Base-by-base conservation (phyloP, 139 green algal species). In the Chlamydomonas applanata region DNA sequence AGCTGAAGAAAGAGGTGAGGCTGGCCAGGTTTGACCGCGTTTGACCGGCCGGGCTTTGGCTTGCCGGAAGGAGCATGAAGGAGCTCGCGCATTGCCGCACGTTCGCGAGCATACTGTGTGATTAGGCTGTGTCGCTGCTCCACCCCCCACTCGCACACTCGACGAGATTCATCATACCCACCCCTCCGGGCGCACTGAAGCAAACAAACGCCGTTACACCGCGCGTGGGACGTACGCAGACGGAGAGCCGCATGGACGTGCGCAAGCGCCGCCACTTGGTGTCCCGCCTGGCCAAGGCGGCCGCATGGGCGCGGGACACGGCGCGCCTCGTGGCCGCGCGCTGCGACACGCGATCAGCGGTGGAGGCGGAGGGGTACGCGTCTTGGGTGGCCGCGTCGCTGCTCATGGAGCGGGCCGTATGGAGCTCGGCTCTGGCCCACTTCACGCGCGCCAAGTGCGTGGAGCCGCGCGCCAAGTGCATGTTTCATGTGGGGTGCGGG, bases 281-380 rank as follows among this genome's bases (percentile, higher is more conserved):
- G 25, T 65, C 80, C 1, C 81, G 90, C 33, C 75, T 97, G 24
- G 46, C 60, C 68, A 97, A 97, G 79, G 94, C 61, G 1, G 30
- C 53, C 35, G 33, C 25, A 2, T 76, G 59, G 25, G 59, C 57
- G 5, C n/a, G 46, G 2, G 57, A 70, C 9, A 56, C 63, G 73
- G 69, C 63, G 1, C 76, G 61, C 29, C 53, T 73, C 7, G 52
- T 67, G 22, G 27, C 61, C 3, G 62, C 32, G 7, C 73, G 77
- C 34, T 88, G 84, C 52, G 89, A 97, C 69, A 76, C 85, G 0
- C 79, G 87, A n/a, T 91, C 82, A 1, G 65, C 74, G 3, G 80
- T 98, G 34, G 94, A 98, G 79, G 91, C 91, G 1, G 88, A 97
- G 71, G 94, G 90, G 2, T 98, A 98, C 62, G 72, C 74, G 4